Base-by-base conservation (phyloP, 2,329 filamentous ascomycete genomes). In the Colletotrichum cordylinicola region DNA sequence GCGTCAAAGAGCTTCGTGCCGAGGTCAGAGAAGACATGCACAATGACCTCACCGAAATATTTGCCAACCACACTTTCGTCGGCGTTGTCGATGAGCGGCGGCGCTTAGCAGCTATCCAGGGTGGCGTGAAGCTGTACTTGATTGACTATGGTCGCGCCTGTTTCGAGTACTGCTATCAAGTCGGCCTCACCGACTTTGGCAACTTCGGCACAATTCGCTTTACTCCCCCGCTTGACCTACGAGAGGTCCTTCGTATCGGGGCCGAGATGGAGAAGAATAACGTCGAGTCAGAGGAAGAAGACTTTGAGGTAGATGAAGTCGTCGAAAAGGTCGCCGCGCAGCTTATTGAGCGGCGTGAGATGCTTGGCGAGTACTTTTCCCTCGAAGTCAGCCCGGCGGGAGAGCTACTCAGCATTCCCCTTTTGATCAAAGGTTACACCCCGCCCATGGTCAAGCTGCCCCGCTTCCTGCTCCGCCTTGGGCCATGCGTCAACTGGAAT, bases 131-230 rank as follows among this genome's bases (percentile, higher is more conserved):
- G 82, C 90, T 99, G 9, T 98, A 94, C 83, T 91, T 99, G 27
- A 90, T 99, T 68, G 97, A 99, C 84, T 99, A 99, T 81, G 97
- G 96, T 13, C 93, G 96, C 82, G 87, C 94, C 2, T 94, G 92
- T 83, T 94, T 93, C 77, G 96, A 98, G 80, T 98, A 96, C 83
- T 98, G 98, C 83, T 99, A 99, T 86, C 97, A 99, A 85, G 87
- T 98, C 24, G 96, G 96, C 0, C 90, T 99, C 43, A 98, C 96
- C 0, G 96, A 99, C 82, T 99, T 99, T 85, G 95, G 94, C 2
- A 99, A 99, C 82, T 98, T 98, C 81, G 97, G 97, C 4, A 85
- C 89, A 27, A 96, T 99, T 74, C 92, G 91, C 13, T 95, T 99
- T 80, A 91, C 92, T 65, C 94, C 95, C 3, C 90, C 95, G 0